Base-by-base conservation (phyloP, 108 stramenopile genomes). In the Pseudonitzschia multiseries region DNA sequence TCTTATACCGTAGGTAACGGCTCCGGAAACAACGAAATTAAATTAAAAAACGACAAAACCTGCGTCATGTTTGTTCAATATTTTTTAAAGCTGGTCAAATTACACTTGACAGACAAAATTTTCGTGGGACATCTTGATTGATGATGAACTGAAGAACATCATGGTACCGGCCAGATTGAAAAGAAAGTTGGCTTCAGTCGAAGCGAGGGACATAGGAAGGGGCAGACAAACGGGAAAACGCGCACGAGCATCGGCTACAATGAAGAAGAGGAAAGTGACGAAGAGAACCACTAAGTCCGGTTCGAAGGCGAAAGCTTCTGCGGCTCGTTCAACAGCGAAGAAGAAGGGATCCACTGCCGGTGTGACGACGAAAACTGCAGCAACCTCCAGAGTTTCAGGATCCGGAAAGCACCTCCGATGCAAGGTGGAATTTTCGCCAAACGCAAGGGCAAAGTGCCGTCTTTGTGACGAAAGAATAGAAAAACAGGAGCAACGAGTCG, bases 361-460 rank as follows among this genome's bases (percentile, higher is more conserved):
- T 48, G 2, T 1, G 2, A 5, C 18, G 2, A 2, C 13, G 14
- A 48, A 48, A 1, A 14, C 46, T 14, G 18, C 17, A 48, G 13
- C 9, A 18, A 48, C 46, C 18, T 48, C 46, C 46, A 48, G 12
- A 18, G 46, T 18, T 14, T 3, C 46, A 1, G 18, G 13, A 48
- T 18, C 18, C 46, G 8, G 12, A 10, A 1, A 2, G 9, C 4
- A 48, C 46, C 14, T 8, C 18, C 46, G 46, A 48, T 18, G 46
- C 21, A 59, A 59, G 57, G 57, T 59, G 29, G 57, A 59, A 27
- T 5, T 5, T 0, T 59, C 57, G n/a, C 57, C 57, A 59, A 59
- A 59, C 26, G 57, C 20, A 31, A 59, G 27, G 57, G 57, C 57
- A 59, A 59, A 27, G 29, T 59, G 57, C 29, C 27, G n/a, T 6